Evolutionary conservation across 257 asterid species (phyloP), one percentile per base, ranked within the genome.

Genomic region (Catharanthus roseus): DNA sequence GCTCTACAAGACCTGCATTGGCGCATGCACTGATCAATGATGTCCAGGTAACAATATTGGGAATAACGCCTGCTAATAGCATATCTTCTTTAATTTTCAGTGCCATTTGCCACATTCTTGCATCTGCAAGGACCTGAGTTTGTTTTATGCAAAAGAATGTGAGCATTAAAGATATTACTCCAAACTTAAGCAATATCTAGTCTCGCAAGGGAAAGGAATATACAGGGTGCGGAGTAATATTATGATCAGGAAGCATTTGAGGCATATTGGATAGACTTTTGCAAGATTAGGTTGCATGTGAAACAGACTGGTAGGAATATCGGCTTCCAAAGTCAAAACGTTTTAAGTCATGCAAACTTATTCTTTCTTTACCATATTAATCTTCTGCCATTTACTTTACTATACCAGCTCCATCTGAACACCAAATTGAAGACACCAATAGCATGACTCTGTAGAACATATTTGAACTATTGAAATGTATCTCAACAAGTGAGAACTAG

Each of bases 11-110:
- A 74, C 98, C 95, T 69, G 89, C 87, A 84, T 85, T 91, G 67
- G 98, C 97, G 70, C 90, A 90, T 76, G 98, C 96, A 75, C 86
- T 89, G 81, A 93, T 86, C 92, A 90, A 81, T 39, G 98, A 86
- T 77, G 92, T 84, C 98, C 98, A 93, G 31, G 96, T 86, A 67
- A 93, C 78, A 55, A 83, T 79, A 80, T 89, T 85, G 75, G 92
- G 98, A 82, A 72, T 73, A 80, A 93, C 89, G 65, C 96, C 88
- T 70, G 89, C 84, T 34, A 82, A 74, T 70, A 78, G 80, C 97
- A 93, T 93, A 75, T 93, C 92, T 83, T 86, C 90, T 84, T 93
- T 93, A 78, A 90, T 77, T 78, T 82, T 85, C 31, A 93, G 82
- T n/a, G 98, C 96, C 83, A 67, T 78, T 77, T 80, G 80, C 97